phyloP scores from a whole-genome alignment of 2,329 filamentous ascomycete genomes.

The Apiospora saccharicola region DNA sequence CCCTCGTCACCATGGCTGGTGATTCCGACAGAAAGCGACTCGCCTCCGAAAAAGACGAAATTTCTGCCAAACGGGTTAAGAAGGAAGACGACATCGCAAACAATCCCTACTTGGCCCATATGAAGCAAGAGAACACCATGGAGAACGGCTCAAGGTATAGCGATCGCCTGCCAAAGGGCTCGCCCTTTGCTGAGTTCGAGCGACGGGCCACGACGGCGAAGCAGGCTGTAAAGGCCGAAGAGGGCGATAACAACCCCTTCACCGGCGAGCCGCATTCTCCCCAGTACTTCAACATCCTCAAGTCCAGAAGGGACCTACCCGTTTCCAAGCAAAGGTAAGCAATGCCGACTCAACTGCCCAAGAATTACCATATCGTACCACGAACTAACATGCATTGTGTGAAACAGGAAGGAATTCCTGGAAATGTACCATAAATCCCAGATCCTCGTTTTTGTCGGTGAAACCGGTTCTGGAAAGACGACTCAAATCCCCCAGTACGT shows the following conservation, averaged over 20 bases:
- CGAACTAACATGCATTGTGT: background rate
- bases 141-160: constrained; percentile 46
- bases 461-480: constrained; percentile 99
- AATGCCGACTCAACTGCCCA: background rate
- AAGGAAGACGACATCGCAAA: constrained; percentile 41
- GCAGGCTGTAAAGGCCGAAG: constrained; percentile 77
- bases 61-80: constrained; percentile 25
- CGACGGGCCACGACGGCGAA: constrained; percentile 82
- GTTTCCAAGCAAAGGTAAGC: constrained; percentile 87
- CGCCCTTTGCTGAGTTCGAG: constrained; percentile 71
- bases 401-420: constrained; percentile 75
- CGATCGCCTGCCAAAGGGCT: constrained; percentile 43
- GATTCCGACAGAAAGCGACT: constrained; percentile 36
- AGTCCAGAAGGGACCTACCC: constrained; percentile 83
- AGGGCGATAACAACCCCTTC: constrained; percentile 86
- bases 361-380: constrained; percentile 54
- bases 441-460: constrained; percentile 97
- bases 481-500: constrained; percentile 99
- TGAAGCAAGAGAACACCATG: constrained; percentile 65
- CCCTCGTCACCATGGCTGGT: constrained; percentile 5
- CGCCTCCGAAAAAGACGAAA: constrained; percentile 34
- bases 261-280: constrained; percentile 78
- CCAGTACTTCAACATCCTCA: constrained; percentile 89
- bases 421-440: constrained; percentile 91
- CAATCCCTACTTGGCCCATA: constrained; percentile 94